phyloP scores from a whole-genome alignment of 345 rosid genomes.

The Citrus australasica region DNA sequence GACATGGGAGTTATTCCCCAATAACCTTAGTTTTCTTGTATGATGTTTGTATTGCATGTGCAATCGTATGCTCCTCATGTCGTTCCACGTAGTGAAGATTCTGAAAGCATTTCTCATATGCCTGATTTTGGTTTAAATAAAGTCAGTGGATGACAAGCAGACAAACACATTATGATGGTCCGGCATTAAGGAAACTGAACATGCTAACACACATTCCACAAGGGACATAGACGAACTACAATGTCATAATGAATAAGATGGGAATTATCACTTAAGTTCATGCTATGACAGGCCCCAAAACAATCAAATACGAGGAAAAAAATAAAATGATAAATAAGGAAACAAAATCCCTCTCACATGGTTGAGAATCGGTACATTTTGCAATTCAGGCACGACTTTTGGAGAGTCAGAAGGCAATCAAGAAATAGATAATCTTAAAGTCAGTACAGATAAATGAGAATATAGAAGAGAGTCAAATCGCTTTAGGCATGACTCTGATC shows the following conservation, averaged over 20 bases:
- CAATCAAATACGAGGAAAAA: background rate
- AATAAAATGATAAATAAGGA: background rate
- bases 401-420: background rate
- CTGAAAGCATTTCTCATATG: conserved; percentile 89
- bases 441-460: background rate
- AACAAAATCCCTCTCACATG: background rate
- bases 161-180: background rate
- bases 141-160: background rate
- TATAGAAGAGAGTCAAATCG: background rate
- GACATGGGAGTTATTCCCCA: background rate
- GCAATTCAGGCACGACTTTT: background rate
- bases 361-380: background rate
- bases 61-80: conserved; percentile 95
- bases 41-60: conserved; percentile 75
- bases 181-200: background rate
- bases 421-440: background rate
- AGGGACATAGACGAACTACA: background rate
- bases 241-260: background rate
- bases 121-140: conserved; percentile 43
- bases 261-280: background rate
- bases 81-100: conserved; percentile 90
- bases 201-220: background rate
- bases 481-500: background rate
- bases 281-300: background rate
- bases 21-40: conserved; percentile 95